A percentile compares a stretch with the other conserved stretches of the same genome.
Evolutionary conservation across 495 filamentous ascomycete genomes (phyloP).

Genomic region (Hypoxylon lienhwacheense): DNA sequence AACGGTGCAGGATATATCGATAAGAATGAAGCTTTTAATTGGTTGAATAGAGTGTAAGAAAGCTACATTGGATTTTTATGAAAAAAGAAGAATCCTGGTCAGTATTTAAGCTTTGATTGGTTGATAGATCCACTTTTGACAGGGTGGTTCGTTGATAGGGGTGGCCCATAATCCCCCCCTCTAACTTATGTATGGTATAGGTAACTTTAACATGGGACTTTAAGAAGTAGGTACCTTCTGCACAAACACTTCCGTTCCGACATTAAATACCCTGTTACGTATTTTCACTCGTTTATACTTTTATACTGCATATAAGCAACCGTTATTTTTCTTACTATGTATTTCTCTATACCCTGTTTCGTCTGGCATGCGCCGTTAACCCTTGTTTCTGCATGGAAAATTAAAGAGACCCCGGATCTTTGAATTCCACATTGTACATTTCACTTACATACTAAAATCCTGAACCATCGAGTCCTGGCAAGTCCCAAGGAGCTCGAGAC

Average conservation of each 20-base stretch:
- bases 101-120: no score
- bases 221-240: conserved; percentile 11
- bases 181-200: conserved; percentile 24
- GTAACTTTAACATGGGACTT: conserved; percentile 2
- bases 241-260: conserved; percentile 27
- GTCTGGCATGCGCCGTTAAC: conserved; percentile 4
- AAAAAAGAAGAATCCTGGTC: no score
- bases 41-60: no score
- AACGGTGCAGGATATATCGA: no score
- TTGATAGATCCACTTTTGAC: no score
- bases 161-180: no score
- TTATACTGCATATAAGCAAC: conserved; percentile 5
- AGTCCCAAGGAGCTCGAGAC: conserved; percentile 15
- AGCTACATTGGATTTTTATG: no score
- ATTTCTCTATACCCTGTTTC: no score
- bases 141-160: no score
- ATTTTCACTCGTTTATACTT: conserved; percentile 6
- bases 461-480: conserved; percentile 18
- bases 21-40: no score
- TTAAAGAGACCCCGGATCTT: conserved; percentile 12
- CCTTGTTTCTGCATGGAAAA: conserved; percentile 27
- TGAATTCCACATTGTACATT: conserved; percentile 22
- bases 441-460: conserved; percentile 7
- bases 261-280: conserved; percentile 15
- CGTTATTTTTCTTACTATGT: no score